phyloP scores from a whole-genome alignment of 2,329 filamentous ascomycete species.

The Scolecobasidium constrictum region DNA sequence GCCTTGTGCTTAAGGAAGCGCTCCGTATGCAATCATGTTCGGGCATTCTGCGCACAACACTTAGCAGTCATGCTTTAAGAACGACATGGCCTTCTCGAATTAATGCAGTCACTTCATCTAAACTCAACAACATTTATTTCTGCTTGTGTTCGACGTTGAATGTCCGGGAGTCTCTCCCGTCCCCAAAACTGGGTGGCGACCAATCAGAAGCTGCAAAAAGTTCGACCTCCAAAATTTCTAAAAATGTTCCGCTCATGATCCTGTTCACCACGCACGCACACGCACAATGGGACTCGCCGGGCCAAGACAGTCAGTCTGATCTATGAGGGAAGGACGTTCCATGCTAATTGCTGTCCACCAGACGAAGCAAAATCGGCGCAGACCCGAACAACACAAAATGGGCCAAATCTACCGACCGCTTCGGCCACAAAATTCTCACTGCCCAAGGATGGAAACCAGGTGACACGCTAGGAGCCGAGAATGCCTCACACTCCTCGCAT shows the following conservation, averaged over 20 bases:
- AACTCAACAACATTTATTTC: too few species aligned
- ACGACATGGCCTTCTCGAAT: too few species aligned
- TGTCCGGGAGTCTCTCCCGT: too few species aligned
- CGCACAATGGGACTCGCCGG: slow-evolving; percentile 56
- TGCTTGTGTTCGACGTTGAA: too few species aligned
- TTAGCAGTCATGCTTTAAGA: too few species aligned
- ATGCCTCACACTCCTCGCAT: slow-evolving; percentile 62
- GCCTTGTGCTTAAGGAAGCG: too few species aligned
- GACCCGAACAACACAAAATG: slow-evolving; percentile 96
- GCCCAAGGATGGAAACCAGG: slow-evolving; percentile 88
- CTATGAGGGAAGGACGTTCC: not conserved
- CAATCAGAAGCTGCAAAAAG: not conserved
- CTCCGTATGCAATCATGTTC: too few species aligned
- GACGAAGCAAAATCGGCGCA: slow-evolving; percentile 62
- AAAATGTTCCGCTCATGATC: not conserved
- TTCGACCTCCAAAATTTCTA: not conserved
- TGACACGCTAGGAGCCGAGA: slow-evolving; percentile 64
- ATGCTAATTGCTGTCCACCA: slow-evolving; percentile 22
- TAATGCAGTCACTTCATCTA: too few species aligned
- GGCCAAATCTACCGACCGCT: slow-evolving; percentile 70
- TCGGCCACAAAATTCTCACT: slow-evolving; percentile 81
- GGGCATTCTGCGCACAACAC: too few species aligned
- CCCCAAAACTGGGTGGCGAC: too few species aligned
- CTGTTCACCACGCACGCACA: not conserved
- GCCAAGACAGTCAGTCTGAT: slow-evolving; percentile 48